Evolutionary conservation across 176 grass and related monocot species (phyloP).

Genomic region (Hyparrhenia diplandra): DNA sequence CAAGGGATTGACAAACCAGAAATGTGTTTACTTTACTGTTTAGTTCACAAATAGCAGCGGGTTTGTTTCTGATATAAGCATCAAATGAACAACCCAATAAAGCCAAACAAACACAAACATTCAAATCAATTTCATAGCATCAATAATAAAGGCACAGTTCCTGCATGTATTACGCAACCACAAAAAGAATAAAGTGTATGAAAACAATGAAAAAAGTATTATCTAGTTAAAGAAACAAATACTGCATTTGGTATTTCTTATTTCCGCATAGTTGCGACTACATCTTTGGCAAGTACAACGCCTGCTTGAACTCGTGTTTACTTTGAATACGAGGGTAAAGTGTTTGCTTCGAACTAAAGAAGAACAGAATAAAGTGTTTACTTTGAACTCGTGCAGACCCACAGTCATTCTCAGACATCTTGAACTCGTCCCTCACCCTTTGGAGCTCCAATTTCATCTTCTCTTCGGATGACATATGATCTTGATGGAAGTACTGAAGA

Average conservation of each 20-base stretch:
- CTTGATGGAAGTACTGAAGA: constrained; percentile 89
- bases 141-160: neutral
- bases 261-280: neutral
- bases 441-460: constrained; percentile 92
- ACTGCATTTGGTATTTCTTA: neutral
- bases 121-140: neutral
- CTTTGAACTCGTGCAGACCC: constrained; percentile 92
- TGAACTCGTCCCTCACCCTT: constrained; percentile 87
- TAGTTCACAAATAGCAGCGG: neutral
- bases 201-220: neutral
- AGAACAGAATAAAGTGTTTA: constrained; percentile 20
- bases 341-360: neutral
- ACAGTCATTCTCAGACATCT: constrained; percentile 90
- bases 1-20: neutral
- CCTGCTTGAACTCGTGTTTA: neutral
- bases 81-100: neutral
- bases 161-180: neutral
- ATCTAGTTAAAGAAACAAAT: neutral
- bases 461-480: constrained; percentile 89
- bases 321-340: neutral
- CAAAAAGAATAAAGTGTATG: neutral
- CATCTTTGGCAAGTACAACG: constrained; percentile 6
- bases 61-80: neutral
- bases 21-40: neutral
- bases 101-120: neutral